Base-by-base conservation (phyloP, 345 rosid species). In the Linum usitatissimum region DNA sequence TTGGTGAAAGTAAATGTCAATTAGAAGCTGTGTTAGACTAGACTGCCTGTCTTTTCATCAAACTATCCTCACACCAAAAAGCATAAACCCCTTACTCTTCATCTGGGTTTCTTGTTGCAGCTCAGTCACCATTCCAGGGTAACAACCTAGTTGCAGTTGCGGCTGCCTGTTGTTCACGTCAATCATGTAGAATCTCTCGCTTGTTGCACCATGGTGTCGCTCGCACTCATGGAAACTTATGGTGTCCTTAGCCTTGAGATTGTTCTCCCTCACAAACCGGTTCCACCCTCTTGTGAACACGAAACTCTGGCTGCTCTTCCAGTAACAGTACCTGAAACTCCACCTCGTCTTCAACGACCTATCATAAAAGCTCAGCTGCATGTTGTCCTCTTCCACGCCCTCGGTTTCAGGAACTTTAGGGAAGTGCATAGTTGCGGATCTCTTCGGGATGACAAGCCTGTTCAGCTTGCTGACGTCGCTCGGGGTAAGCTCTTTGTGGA, bases 271-370 rank as follows among this genome's bases (percentile, higher is more conserved):
- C 17, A 85, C 87, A 39, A 86, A 92, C 59, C 74, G 67, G 30
- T 74, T 89, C 96, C 98, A 89, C 3, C 98, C 98, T 75, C 83
- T 81, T 0, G 93, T 87, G 77, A 92, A 87, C 39, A 92, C 95
- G 48, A 81, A 89, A 71, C 93, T 89, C 67, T 85, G 93, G 70
- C 95, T 92, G 74, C 97, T 89, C 64, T 54, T 79, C 97, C 97
- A 89, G 62, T 89, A 90, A 42, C 98, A 92, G 61, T 85, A 89
- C 64, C 97, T 73, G 60, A 92, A 92, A 39, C 77, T 81, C 98
- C 98, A 89, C 20, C 63, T 12, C 15, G 51, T 45, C 65, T 71
- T 81, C 98, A 89, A 84, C 8, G 63, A 60, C 68, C 70, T 81
- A 76, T 89, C 97, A 1, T 69, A 79, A 70, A 93, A 87, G 20